Percentiles rank a stretch among this genome's conserved stretches.
phyloP scores from a whole-genome alignment of 192 early-diverging fungal genomes.

The Glomus cerebriforme region DNA sequence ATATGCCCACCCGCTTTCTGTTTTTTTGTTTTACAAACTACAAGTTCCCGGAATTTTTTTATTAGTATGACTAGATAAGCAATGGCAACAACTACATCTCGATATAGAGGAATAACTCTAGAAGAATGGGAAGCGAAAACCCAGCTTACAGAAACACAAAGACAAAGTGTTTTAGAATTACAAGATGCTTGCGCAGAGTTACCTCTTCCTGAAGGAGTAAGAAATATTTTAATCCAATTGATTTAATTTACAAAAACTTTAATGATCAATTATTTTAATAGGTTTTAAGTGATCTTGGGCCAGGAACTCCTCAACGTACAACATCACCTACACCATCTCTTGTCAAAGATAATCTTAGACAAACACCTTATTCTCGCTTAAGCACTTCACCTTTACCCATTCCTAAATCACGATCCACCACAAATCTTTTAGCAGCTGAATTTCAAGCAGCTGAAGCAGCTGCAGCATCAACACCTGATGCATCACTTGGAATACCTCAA shows the following conservation, averaged over 20 bases:
- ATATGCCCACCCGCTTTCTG: too few species aligned
- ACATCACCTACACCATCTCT: constrained; percentile 10
- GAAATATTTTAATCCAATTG: not conserved
- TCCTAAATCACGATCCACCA: constrained; percentile 37
- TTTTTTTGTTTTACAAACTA: too few species aligned
- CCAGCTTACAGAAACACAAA: constrained; percentile 50
- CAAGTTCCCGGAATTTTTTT: too few species aligned
- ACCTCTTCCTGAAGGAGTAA: constrained; percentile 57
- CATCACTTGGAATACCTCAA: constrained; percentile 44
- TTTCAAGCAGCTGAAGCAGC: constrained; percentile 30
- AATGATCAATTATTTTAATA: not conserved
- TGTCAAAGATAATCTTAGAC: constrained; percentile 22
- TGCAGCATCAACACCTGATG: constrained; percentile 34
- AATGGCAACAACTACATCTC: not conserved
- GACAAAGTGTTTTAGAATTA: constrained; percentile 55
- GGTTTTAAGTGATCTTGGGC: constrained; percentile 23
- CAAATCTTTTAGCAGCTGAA: constrained; percentile 37
- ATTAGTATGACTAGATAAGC: not conserved
- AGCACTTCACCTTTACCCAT: constrained; percentile 31
- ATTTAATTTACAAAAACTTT: not conserved
- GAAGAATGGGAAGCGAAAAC: constrained; percentile 64
- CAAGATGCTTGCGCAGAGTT: constrained; percentile 62
- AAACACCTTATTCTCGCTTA: constrained; percentile 30
- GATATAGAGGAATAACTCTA: constrained; percentile 40
- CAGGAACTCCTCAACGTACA: constrained; percentile 14